Evolutionary conservation across 257 asterid genomes (phyloP).

Genomic region (Fraxinus cuspidata): DNA sequence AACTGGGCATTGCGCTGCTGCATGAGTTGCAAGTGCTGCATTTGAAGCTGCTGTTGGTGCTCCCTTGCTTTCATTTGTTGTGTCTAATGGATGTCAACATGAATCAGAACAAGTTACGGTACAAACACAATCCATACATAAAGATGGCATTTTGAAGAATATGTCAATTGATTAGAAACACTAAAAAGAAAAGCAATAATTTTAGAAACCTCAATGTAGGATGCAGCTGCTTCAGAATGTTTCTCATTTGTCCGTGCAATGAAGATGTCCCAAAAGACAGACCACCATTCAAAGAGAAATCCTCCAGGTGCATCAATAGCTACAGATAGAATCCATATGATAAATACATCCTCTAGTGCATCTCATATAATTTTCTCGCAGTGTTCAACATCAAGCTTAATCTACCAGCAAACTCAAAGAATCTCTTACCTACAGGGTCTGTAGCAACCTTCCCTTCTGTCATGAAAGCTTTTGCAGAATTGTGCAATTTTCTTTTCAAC

Average conservation of each 20-base stretch:
- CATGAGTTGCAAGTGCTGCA: constrained; percentile 95
- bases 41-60: constrained; percentile 89
- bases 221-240: constrained; percentile 99
- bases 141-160: constrained; percentile 11
- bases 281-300: constrained; percentile 99
- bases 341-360: background rate
- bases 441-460: constrained; percentile 98
- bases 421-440: constrained; percentile 87
- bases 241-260: constrained; percentile 97
- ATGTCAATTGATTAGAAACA: background rate
- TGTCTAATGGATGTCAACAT: constrained; percentile 46
- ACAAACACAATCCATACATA: background rate
- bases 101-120: background rate
- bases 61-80: constrained; percentile 96
- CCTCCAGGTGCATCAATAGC: constrained; percentile 99
- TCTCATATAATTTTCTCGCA: background rate
- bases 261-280: constrained; percentile 98
- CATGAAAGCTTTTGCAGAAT: constrained; percentile 98
- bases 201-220: constrained; percentile 86
- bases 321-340: constrained; percentile 32
- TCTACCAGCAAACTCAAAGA: background rate
- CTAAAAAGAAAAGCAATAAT: constrained; percentile 25
- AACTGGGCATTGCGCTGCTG: constrained; percentile 92
- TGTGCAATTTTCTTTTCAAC: constrained; percentile 81
- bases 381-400: background rate